Percentiles rank a stretch among this genome's conserved stretches.
Evolutionary conservation across 352 stramenopile species (phyloP).

Genomic region (Pythium dissotocum): DNA sequence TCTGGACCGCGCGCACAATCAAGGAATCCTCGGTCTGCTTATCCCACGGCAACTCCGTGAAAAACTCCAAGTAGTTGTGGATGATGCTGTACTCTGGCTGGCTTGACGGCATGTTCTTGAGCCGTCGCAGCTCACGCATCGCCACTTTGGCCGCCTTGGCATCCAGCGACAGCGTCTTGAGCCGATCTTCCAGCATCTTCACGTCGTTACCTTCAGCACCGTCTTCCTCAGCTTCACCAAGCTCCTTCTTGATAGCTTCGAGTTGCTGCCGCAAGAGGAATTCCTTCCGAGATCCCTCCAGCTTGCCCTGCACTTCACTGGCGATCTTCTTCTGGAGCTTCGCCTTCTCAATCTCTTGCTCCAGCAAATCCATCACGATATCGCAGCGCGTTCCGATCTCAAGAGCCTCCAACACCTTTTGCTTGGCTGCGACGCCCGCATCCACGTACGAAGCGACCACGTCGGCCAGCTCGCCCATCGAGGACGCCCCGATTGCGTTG

Average conservation of each 20-base stretch:
- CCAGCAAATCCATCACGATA: conserved; percentile 47
- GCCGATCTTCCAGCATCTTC: conserved; percentile 58
- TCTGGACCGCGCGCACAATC: conserved; percentile 52
- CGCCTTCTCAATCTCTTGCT: conserved; percentile 62
- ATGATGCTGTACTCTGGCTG: conserved; percentile 79
- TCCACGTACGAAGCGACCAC: conserved; percentile 73
- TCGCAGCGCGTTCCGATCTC: conserved; percentile 46
- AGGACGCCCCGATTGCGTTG: conserved; percentile 62
- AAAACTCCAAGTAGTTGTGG: conserved; percentile 85
- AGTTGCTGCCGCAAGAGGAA: conserved; percentile 98
- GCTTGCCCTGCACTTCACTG: conserved; percentile 67
- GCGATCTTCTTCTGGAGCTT: conserved; percentile 71
- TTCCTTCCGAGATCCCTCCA: conserved; percentile 73
- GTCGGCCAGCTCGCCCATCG: conserved; percentile 61
- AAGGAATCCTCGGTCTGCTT: conserved; percentile 55
- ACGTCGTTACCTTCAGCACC: conserved; percentile 44
- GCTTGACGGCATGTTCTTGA: conserved; percentile 75
- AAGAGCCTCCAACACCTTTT: conserved; percentile 55
- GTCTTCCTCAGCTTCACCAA: conserved; percentile 77
- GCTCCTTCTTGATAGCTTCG: conserved; percentile 99
- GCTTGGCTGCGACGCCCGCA: conserved; percentile 54
- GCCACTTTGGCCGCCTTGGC: conserved; percentile 60
- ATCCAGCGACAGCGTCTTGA: conserved; percentile 52
- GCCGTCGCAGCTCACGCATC: conserved; percentile 57
- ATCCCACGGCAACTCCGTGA: conserved; percentile 72